These are phyloP conservation scores for Paspalum vaginatum DNA, from an alignment of 176 grass and related monocot genomes.

Conservation along the genomic window DNA sequence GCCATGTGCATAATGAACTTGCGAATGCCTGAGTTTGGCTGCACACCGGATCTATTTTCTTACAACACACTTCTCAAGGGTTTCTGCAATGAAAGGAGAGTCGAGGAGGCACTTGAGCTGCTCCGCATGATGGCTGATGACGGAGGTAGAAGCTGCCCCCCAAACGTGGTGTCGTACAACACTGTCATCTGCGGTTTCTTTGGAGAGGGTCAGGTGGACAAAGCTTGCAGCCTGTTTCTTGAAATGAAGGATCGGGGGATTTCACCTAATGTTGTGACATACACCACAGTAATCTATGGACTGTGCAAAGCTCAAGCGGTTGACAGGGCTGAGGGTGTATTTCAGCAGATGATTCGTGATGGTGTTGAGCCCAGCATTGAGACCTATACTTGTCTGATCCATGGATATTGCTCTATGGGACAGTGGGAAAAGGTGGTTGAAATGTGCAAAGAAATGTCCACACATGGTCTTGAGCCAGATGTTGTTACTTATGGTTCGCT, in stretches of 20 bases:
- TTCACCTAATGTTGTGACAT: background rate
- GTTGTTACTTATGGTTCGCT: background rate
- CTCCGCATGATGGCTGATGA: too few relatives aligned
- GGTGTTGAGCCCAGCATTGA: background rate
- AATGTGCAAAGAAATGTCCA: slow-evolving; percentile 31
- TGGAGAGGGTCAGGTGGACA: too few relatives aligned
- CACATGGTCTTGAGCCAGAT: background rate
- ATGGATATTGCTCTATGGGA: background rate
- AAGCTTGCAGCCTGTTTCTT: background rate
- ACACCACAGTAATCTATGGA: slow-evolving; percentile 25
- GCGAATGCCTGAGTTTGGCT: background rate
- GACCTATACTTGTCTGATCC: background rate
- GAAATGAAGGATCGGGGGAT: background rate
- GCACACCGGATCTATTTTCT: background rate
- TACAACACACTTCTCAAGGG: slow-evolving; percentile 25
- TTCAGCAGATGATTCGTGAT: slow-evolving; percentile 21
- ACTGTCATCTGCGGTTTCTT: slow-evolving; percentile 1
- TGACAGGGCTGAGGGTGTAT: background rate
- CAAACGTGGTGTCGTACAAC: slow-evolving; percentile 22
- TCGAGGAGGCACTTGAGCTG: too few relatives aligned
- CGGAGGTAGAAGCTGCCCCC: background rate
- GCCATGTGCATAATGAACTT: background rate
- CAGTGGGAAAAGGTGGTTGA: background rate
- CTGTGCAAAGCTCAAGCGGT: slow-evolving; percentile 14
- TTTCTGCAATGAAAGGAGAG: slow-evolving; percentile 3